Evolutionary conservation across 768 basidiomycete species (phyloP), one percentile per base, ranked within the genome.

Genomic region (Candolleomyces eurysporus): DNA sequence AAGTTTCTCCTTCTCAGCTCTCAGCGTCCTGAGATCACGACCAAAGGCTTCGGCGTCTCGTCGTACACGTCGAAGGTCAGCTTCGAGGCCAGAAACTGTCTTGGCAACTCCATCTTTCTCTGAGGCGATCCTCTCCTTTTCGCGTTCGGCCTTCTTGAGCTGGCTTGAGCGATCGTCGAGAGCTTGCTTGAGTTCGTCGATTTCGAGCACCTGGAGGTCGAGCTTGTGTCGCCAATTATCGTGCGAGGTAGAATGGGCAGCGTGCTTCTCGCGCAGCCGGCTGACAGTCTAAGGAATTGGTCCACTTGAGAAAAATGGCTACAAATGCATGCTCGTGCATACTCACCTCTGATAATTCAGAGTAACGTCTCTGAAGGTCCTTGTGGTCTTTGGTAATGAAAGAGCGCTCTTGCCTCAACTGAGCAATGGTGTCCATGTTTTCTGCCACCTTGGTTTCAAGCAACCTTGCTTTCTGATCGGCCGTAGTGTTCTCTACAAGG

Each of bases 11-110:
- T 91, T 91, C 75, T 92, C 88, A 14, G 73, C 70, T 10, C 85
- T 80, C 46, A 93, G 76, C 9, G 79, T 74, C 63, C 86, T 90
- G 61, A 96, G 72, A 71, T 96, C 93, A 17, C 82, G 82, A 17
- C 91, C 91, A 68, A 94, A 89, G 7, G 80, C 81, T 64, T 91
- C 89, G 0, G 92, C 92, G 61, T 93, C 90, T 54, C 82, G 79
- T 59, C 85, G 82, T 17, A 96, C 90, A 9, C 90, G 86, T 60
- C 78, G 78, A 22, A 96, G 79, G 69, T 96, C 93, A 5, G 82
- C 77, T 66, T 94, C 89, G 36, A 96, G 79, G 0, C 70, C 71
- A 5, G 83, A 80, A n/a, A 94, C 87, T 3, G 84, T 89, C 46
- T 78, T 79, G 0, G 84, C 81, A 60, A 93, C 84, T 63, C 86